Evolutionary conservation across 2,329 filamentous ascomycete species (phyloP).

Genomic region (Rasamsonia emersonii): DNA sequence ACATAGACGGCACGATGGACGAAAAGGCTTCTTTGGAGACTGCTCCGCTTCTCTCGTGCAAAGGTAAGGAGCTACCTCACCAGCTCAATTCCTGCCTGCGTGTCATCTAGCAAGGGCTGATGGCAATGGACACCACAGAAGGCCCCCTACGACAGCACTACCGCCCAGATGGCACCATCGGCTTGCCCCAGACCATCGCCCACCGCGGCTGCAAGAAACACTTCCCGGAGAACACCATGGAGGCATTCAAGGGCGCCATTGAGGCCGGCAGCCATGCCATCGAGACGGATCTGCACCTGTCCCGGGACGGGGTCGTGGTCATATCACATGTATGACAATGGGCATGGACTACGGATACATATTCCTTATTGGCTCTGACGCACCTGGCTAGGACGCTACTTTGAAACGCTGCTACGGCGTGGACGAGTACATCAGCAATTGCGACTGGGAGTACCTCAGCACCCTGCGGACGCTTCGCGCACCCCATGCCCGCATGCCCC

Average conservation of each 20-base stretch:
- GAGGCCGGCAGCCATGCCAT: slow-evolving; percentile 68
- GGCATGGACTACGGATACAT: neutral
- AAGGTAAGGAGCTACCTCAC: no score
- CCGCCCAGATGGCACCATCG: slow-evolving; percentile 7
- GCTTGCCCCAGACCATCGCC: slow-evolving; percentile 30
- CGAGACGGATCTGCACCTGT: slow-evolving; percentile 81
- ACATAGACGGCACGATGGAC: no score
- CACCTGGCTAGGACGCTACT: slow-evolving; percentile 54
- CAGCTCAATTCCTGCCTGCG: no score
- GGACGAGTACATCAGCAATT: slow-evolving; percentile 64
- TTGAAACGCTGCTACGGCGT: slow-evolving; percentile 75
- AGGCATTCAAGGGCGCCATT: slow-evolving; percentile 65
- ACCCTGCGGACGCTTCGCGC: slow-evolving; percentile 57
- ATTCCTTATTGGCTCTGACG: neutral
- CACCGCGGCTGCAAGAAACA: slow-evolving; percentile 52
- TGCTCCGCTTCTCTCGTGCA: no score
- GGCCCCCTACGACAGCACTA: no score
- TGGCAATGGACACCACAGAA: no score
- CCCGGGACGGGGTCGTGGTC: slow-evolving; percentile 74
- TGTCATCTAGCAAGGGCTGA: no score
- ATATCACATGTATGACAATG: slow-evolving; percentile 60
- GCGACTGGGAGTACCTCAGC: slow-evolving; percentile 65
- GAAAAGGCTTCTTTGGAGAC: no score
- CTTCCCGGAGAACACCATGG: slow-evolving; percentile 80
- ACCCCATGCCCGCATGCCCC: slow-evolving; percentile 64